Evolutionary conservation across 2,329 filamentous ascomycete species (phyloP).

Genomic region (Fusarium devonianum): DNA sequence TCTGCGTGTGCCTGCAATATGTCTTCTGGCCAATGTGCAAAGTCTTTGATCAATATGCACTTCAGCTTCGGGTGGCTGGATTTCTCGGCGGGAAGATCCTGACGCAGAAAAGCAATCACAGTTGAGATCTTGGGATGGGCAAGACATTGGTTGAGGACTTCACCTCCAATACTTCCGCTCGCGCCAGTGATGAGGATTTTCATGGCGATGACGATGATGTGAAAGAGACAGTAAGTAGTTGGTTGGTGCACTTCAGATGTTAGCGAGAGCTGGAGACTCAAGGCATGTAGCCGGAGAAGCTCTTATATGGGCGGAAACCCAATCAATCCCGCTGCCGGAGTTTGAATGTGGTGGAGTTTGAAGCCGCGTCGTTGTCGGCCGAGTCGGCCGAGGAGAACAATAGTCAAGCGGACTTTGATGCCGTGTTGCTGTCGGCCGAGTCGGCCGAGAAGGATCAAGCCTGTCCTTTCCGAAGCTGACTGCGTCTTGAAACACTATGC

Average conservation of each 20-base stretch:
- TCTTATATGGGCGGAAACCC: background rate
- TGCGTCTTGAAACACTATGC: too few species aligned
- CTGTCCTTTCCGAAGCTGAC: too few species aligned
- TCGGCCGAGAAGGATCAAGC: background rate
- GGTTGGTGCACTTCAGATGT: background rate
- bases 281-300: background rate
- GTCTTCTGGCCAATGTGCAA: slow-evolving; percentile 27
- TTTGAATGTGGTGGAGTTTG: background rate
- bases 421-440: background rate
- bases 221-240: too few species aligned
- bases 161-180: slow-evolving; percentile 46
- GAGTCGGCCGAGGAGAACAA: slow-evolving; percentile 18
- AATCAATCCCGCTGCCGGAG: background rate
- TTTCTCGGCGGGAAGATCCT: slow-evolving; percentile 31
- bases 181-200: slow-evolving; percentile 48
- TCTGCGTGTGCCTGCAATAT: slow-evolving; percentile 21
- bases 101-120: slow-evolving; percentile 45
- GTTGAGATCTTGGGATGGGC: slow-evolving; percentile 40
- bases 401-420: background rate
- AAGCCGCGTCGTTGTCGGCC: slow-evolving; percentile 18
- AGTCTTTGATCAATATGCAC: slow-evolving; percentile 28
- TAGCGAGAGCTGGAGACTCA: background rate
- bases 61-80: slow-evolving; percentile 27
- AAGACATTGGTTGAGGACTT: slow-evolving; percentile 45
- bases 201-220: slow-evolving; percentile 38